Evolutionary conservation across 106 monocot genomes (phyloP), one percentile per base, ranked within the genome.

Genomic region (Dendrobium catenatum): DNA sequence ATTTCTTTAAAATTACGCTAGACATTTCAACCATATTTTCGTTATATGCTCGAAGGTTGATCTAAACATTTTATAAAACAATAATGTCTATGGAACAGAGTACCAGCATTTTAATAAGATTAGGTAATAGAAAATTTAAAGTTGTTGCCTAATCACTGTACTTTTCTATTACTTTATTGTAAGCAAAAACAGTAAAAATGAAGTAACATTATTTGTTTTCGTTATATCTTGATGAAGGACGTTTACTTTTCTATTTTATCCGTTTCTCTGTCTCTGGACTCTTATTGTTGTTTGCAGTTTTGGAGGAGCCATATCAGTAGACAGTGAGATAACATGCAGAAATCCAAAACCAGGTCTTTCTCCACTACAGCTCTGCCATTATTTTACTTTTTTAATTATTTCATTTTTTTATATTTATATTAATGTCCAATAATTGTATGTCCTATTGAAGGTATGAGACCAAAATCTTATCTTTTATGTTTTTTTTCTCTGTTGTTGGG

Each of bases 291-390:
- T 64, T 64, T 64, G 64, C 64, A 64, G 64, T 64, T 64, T 64
- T n/a, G 24, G 64, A 64, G 24, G 64, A 64, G 22, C 24, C 22
- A 24, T 24, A n/a, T 64, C 64, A 64, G n/a, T 20, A 24, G 22
- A 64, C 64, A 64, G 24, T 64, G 24, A 64, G 64, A 64, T 64
- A 64, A 64, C 64, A 64, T 64, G 64, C 64, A 22, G 64, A 24
- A 22, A 64, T 64, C 64, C 19, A 64, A 64, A 64, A 20, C 64
- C 4, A 64, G 10, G 64, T 64, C 24, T 64, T 20, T 64, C 64
- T 22, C 15, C 13, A 51, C 51, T 51, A 9, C 11, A 51, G 15
- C 11, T 64, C 19, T 24, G 4, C 1, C 20, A 7, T 64, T 64
- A 6, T n/a, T 64, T 20, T 64, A 20, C 6, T 22, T 64, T 17